Evolutionary conservation across 352 stramenopile species (phyloP), one percentile per base, ranked within the genome.

Genomic region (Pythium angustatum): DNA sequence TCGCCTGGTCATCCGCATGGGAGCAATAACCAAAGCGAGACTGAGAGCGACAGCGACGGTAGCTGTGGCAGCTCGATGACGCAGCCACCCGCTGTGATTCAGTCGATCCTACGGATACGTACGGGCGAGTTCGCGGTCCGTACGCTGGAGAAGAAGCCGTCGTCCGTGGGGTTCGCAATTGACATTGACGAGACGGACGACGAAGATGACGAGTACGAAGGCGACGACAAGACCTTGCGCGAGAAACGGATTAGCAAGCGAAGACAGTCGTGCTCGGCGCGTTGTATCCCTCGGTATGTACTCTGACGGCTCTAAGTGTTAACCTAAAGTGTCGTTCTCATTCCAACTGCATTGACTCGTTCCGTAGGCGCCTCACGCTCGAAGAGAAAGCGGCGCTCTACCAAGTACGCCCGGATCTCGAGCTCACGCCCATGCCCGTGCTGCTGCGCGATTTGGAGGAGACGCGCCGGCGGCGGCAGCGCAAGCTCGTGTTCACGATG

Each of bases 331-430:
- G 19, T 5, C 2, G 48, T 12, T 50, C 15, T 50, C n/a, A 28
- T 15, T 43, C 45, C 22, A 8, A 43, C 19, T 19, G n/a, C 10
- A 3, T 24, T 43, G 28, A 12, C 22, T 47, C 34, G 21, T 36
- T 33, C 0, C 58, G 7, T 34, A 81, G 76, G 4, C 79, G 83
- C 26, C 68, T 93, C 12, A 93, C 83, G 5, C 78, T 90, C 21
- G 83, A 93, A 64, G 83, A 93, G 63, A 93, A 91, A 56, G 74
- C 79, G 3, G 83, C 75, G 38, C 71, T 93, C 51, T 93, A 93
- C 62, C 81, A 70, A 21, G 68, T 88, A 22, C 79, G 83, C 1
- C 83, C 83, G 1, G 83, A 93, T 50, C 64, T 93, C 53, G 78
- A 90, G 62, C 73, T 90, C 47, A 77, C 78, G n/a, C 80, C 83